Evolutionary conservation across 2,329 filamentous ascomycete genomes (phyloP).

Genomic region (Boeremia exigua): DNA sequence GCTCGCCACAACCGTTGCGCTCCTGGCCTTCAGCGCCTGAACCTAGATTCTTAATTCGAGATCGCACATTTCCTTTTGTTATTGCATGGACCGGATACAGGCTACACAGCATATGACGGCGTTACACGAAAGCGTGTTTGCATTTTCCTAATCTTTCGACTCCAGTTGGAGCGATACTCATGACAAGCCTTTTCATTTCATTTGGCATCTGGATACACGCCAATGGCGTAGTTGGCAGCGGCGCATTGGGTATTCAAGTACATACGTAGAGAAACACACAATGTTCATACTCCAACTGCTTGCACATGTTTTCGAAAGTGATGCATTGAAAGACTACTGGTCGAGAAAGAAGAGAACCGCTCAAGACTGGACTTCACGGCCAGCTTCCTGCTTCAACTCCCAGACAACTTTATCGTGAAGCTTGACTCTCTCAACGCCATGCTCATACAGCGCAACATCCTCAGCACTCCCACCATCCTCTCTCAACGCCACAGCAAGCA

Average conservation of each 20-base stretch:
- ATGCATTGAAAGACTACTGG: not conserved
- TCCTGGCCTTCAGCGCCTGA: conserved; percentile 8
- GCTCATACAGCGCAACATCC: conserved; percentile 24
- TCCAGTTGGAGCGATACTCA: conserved; percentile 7
- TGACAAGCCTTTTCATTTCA: not conserved
- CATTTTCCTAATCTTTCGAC: not conserved
- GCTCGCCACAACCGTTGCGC: conserved; percentile 16
- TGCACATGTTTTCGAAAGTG: not conserved
- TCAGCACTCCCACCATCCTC: conserved; percentile 18
- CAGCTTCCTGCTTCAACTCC: conserved; percentile 19
- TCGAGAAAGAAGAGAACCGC: not conserved
- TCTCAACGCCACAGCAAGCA: conserved; percentile 28
- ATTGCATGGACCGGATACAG: conserved; percentile 10
- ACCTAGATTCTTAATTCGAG: conserved; percentile 13
- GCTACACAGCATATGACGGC: conserved; percentile 16
- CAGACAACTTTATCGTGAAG: conserved; percentile 31
- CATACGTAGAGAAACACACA: conserved; percentile 3
- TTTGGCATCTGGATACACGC: conserved; percentile 7
- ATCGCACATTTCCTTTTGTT: conserved; percentile 10
- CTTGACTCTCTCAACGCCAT: conserved; percentile 32
- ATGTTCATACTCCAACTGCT: not conserved
- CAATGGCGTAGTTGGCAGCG: conserved; percentile 8
- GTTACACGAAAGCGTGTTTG: conserved; percentile 10
- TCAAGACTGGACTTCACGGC: not conserved
- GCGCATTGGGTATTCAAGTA: not conserved